These are phyloP conservation scores for Pharnaceum exiguum DNA, from an alignment of 148 eudicot species.

Conservation along the genomic window DNA sequence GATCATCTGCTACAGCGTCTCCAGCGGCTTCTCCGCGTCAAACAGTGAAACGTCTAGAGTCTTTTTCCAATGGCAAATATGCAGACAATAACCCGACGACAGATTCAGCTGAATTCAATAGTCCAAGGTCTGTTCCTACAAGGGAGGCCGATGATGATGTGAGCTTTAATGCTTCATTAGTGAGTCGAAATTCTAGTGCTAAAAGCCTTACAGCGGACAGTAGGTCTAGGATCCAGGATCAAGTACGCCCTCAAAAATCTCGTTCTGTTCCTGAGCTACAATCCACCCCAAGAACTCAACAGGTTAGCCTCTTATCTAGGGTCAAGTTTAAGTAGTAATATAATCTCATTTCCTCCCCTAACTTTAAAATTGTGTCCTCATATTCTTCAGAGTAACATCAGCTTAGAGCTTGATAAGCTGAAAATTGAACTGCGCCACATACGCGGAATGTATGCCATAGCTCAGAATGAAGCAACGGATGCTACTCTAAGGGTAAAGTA, in stretches of 20 bases:
- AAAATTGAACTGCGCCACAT: slow-evolving; percentile 70
- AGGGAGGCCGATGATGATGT: slow-evolving; percentile 25
- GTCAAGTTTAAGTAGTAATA: too few relatives aligned
- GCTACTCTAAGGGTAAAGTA: slow-evolving; percentile 67
- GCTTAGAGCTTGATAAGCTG: slow-evolving; percentile 70
- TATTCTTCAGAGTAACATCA: slow-evolving; percentile 35
- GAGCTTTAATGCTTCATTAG: slow-evolving; percentile 23
- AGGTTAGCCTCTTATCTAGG: slow-evolving; percentile 40
- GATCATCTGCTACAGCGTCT: slow-evolving; percentile 37
- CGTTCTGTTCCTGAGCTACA: slow-evolving; percentile 18
- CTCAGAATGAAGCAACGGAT: slow-evolving; percentile 70
- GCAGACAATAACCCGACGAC: slow-evolving; percentile 28
- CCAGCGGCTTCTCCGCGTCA: slow-evolving; percentile 39
- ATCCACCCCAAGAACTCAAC: slow-evolving; percentile 32
- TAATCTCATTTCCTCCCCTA: too few relatives aligned
- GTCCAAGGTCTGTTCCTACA: slow-evolving; percentile 21
- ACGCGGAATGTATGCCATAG: slow-evolving; percentile 73
- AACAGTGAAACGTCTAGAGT: slow-evolving; percentile 39
- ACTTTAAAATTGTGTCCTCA: background rate
- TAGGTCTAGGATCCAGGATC: slow-evolving; percentile 23
- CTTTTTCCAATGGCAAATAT: slow-evolving; percentile 41
- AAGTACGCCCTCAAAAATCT: slow-evolving; percentile 9
- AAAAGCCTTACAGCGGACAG: slow-evolving; percentile 27
- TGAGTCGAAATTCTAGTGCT: slow-evolving; percentile 22
- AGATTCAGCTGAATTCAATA: slow-evolving; percentile 25